Evolutionary conservation across 805 yeast species (phyloP).

Genomic region (Cyberlindnera meyerae): DNA sequence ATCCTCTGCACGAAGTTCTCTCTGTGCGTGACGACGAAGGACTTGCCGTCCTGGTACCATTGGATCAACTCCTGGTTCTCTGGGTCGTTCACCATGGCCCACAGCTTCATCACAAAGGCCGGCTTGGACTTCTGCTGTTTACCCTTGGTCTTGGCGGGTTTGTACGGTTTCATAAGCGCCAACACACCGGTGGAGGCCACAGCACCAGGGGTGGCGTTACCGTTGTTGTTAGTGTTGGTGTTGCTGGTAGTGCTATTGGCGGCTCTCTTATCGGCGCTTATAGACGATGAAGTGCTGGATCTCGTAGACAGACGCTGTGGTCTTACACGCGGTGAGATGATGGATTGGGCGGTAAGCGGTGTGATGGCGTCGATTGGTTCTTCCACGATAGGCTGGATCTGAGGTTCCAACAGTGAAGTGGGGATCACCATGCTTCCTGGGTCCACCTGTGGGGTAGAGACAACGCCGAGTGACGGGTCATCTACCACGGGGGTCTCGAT

Average conservation of each 20-base stretch:
- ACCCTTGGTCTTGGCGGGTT: conserved; percentile 1
- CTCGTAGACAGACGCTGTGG: too few species aligned
- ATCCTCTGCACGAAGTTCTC: conserved; percentile 78
- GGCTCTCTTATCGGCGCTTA: background rate
- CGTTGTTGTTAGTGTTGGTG: background rate
- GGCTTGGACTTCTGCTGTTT: conserved; percentile 52
- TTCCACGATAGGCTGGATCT: conserved; percentile 2
- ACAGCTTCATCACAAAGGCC: conserved; percentile 86
- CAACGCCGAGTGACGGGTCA: conserved; percentile 2
- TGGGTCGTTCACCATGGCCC: conserved; percentile 93
- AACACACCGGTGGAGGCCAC: conserved; percentile 2
- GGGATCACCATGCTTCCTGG: conserved; percentile 5
- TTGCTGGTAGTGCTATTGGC: background rate
- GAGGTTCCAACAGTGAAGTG: conserved; percentile 7
- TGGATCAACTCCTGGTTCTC: conserved; percentile 63
- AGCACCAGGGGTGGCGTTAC: background rate
- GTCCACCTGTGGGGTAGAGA: conserved; percentile 8
- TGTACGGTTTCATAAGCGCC: conserved; percentile 6
- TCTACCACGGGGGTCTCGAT: conserved; percentile 6
- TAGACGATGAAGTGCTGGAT: too few species aligned
- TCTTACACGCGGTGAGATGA: background rate
- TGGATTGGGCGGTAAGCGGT: background rate
- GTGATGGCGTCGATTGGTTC: background rate
- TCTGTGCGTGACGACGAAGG: conserved; percentile 79
- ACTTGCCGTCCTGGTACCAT: conserved; percentile 83